Conservation (phyloP, 2,329 filamentous ascomycete genomes). For the Microdochium nivale region DNA sequence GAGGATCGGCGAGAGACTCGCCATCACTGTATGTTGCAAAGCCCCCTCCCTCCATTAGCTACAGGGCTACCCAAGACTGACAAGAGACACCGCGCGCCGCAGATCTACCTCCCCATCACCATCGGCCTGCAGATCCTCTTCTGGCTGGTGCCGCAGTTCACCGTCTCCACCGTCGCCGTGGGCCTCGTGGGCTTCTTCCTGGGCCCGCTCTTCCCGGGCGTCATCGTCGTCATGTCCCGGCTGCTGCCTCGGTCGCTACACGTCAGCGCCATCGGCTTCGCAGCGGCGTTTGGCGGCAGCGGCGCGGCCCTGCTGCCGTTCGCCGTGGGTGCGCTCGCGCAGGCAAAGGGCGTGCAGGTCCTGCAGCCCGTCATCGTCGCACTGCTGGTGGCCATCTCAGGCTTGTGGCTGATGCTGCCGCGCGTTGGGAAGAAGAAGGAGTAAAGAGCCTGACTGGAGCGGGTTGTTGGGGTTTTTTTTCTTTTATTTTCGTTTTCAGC, state of each 20-base stretch:
- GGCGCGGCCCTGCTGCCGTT: constrained; percentile 63
- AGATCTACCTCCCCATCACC: constrained; percentile 57
- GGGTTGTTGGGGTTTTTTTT: neutral
- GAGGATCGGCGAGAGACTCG: constrained; percentile 58
- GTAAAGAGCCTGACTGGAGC: constrained; percentile 7
- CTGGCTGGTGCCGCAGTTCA: constrained; percentile 74
- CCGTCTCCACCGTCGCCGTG: constrained; percentile 65
- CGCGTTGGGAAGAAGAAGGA: constrained; percentile 30
- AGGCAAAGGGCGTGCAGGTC: constrained; percentile 43
- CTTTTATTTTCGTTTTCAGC: too few species aligned
- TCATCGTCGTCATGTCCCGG: constrained; percentile 62
- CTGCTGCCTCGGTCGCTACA: constrained; percentile 64
- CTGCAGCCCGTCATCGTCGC: constrained; percentile 49
- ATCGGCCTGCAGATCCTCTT: constrained; percentile 42
- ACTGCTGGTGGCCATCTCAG: constrained; percentile 32
- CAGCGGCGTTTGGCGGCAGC: constrained; percentile 64
- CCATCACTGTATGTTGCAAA: constrained; percentile 32
- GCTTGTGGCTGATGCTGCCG: constrained; percentile 38
- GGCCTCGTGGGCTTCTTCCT: constrained; percentile 70
- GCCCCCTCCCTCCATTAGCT: neutral
- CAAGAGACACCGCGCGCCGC: neutral
- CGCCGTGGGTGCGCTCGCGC: constrained; percentile 58
- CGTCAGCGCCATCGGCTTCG: constrained; percentile 69
- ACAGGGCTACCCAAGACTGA: neutral
- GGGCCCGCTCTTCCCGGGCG: constrained; percentile 68